A percentile compares a stretch with the other conserved stretches of the same genome.
phyloP scores from a whole-genome alignment of 192 early-diverging fungal species.

The Backusella circina region DNA sequence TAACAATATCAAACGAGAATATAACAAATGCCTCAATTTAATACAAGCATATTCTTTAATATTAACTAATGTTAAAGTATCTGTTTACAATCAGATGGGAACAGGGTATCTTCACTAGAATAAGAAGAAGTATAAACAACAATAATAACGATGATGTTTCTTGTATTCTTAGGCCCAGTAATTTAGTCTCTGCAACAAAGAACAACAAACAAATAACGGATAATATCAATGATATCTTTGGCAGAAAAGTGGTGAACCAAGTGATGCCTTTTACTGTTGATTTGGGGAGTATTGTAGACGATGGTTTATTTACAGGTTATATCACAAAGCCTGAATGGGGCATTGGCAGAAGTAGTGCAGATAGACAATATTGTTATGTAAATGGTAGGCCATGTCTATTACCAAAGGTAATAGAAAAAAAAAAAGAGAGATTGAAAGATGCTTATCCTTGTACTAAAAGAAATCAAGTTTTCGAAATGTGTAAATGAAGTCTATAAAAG shows the following conservation, averaged over 20 bases:
- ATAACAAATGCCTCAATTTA: conserved; percentile 66
- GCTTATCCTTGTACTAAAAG: neutral
- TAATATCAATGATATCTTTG: conserved; percentile 79
- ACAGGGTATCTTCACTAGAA: conserved; percentile 44
- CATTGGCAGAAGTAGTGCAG: conserved; percentile 67
- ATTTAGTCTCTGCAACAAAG: conserved; percentile 50
- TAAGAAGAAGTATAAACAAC: too few species aligned
- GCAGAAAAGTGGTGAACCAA: conserved; percentile 48
- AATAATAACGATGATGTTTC: neutral
- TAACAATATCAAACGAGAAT: conserved; percentile 79
- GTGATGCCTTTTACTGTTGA: conserved; percentile 40
- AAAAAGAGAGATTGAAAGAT: neutral
- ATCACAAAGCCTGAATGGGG: conserved; percentile 59
- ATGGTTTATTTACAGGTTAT: neutral
- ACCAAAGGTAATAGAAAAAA: conserved; percentile 56
- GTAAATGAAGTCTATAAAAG: conserved; percentile 82
- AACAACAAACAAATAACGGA: conserved; percentile 57
- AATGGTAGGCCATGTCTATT: conserved; percentile 88
- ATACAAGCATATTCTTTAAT: conserved; percentile 87
- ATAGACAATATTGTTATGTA: conserved; percentile 86
- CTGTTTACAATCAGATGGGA: conserved; percentile 54
- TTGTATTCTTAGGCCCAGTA: conserved; percentile 39
- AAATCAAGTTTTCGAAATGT: conserved; percentile 56
- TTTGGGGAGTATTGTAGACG: neutral
- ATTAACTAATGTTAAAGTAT: conserved; percentile 61